Evolutionary conservation across 2,329 filamentous ascomycete genomes (phyloP), one percentile per base, ranked within the genome.

Genomic region (Calonectria pteridis): DNA sequence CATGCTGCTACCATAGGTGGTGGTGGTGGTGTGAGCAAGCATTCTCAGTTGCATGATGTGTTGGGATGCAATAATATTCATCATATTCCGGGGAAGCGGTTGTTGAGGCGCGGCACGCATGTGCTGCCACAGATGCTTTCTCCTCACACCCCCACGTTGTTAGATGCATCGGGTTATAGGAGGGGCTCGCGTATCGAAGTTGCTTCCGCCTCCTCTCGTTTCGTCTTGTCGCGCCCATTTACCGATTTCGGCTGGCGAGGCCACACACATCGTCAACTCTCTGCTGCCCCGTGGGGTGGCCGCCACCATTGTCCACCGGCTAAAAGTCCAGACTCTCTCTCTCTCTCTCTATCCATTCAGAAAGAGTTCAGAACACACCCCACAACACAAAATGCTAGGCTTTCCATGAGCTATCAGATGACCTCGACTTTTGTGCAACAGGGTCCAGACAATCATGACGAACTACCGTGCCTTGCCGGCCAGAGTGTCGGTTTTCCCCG

Each of bases 281-380:
- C 20, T 58, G n/a, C 53, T 58, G 53, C 53, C 53, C 53, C 53
- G n/a, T 37, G 53, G 53, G 53, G 31, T 58, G 53, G 31, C 31
- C 31, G n/a, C 53, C 53, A 58, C 53, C 53, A 58, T 46, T n/a
- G 40, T n/a, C 53, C 11, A 58, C 53, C 58, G 35, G 58, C 53
- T 40, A 55, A 53, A 53, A 59, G 37, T 49, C 66, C 28, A 68
- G 66, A 68, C 51, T 43, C 20, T 18, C 40, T 31, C 46, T 3
- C 28, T 28, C 26, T 33, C 23, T 35, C 33, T 49, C n/a, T 31
- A 20, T 31, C 26, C 11, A 33, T 55, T 33, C n/a, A 35, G 10
- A n/a, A 23, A 59, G 37, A 40, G 40, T 14, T 51, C 66, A 68
- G 66, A 68, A 59, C 66, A 28, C 49, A 35, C 28, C 20, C 51